These are phyloP conservation scores for Metschnikowia continentalis DNA, from an alignment of 805 yeast species.

Conservation along the genomic window DNA sequence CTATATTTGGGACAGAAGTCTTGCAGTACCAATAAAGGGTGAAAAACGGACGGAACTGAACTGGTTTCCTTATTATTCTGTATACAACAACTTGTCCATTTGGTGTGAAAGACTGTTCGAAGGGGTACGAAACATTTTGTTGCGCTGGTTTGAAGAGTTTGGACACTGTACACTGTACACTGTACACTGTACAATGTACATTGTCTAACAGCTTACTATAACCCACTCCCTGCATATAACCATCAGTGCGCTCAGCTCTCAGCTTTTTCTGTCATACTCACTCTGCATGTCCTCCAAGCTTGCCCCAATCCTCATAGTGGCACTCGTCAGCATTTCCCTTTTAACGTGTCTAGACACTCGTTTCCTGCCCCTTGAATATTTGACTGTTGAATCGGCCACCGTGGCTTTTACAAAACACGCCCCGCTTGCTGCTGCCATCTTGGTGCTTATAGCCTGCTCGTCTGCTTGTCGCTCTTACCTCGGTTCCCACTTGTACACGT, in stretches of 20 bases:
- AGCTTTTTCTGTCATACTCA: constrained; percentile 1
- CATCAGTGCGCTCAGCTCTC: constrained; percentile 1
- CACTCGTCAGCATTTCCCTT: background rate
- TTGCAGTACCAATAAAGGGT: too few relatives aligned
- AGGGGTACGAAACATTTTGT: too few relatives aligned
- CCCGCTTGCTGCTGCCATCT: constrained; percentile 9
- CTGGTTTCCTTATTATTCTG: too few relatives aligned
- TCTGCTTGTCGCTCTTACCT: background rate
- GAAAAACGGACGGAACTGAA: too few relatives aligned
- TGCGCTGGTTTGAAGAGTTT: too few relatives aligned
- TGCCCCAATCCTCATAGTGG: background rate
- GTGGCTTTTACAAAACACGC: constrained; percentile 2
- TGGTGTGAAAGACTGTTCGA: too few relatives aligned
- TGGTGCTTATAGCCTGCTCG: constrained; percentile 6
- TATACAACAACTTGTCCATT: too few relatives aligned
- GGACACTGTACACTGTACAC: too few relatives aligned
- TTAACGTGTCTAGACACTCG: background rate
- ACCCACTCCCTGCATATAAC: constrained; percentile 16
- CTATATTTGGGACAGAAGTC: too few relatives aligned
- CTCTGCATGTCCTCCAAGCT: background rate
- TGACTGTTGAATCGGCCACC: background rate
- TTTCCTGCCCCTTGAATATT: background rate
- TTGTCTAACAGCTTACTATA: too few relatives aligned
- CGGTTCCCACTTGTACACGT: background rate
- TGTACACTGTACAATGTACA: too few relatives aligned